phyloP scores from a whole-genome alignment of 1,284 basidiomycete genomes.

The Trichosporon asahii region DNA sequence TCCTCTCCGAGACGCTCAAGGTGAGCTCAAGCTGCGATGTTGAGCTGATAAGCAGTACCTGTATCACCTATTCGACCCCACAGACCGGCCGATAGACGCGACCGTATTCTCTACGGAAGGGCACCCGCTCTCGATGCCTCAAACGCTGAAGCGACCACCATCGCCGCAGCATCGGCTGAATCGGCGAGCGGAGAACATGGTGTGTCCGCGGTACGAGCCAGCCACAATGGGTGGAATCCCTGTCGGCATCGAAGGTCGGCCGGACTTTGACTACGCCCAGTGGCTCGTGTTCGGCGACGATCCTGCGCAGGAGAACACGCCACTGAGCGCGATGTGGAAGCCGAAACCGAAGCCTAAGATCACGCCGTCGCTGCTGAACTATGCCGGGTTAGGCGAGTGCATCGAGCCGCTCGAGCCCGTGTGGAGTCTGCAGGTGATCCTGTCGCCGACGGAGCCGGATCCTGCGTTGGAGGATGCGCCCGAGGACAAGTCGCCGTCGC shows the following conservation, averaged over 20 bases:
- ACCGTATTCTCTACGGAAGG: constrained; percentile 91
- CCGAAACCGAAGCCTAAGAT: not conserved
- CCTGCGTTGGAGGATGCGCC: constrained; percentile 46
- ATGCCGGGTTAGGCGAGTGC: constrained; percentile 63
- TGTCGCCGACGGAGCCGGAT: constrained; percentile 56
- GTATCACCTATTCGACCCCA: constrained; percentile 84
- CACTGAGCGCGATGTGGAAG: not conserved
- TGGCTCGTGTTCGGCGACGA: constrained; percentile 58
- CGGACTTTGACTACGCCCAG: constrained; percentile 73
- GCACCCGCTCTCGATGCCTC: constrained; percentile 71
- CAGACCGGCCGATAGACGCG: constrained; percentile 20
- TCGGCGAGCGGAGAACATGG: constrained; percentile 63
- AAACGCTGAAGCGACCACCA: constrained; percentile 51
- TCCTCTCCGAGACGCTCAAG: constrained; percentile 83
- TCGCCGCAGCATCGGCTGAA: constrained; percentile 2
- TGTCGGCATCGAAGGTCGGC: constrained; percentile 65
- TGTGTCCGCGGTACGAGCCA: constrained; percentile 67
- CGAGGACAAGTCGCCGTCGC: constrained; percentile 66
- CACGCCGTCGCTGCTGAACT: not conserved
- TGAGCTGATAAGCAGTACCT: constrained; percentile 62
- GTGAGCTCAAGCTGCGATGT: constrained; percentile 52
- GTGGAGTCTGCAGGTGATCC: constrained; percentile 68
- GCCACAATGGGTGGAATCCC: constrained; percentile 56
- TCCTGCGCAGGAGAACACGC: not conserved
- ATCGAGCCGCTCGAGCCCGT: constrained; percentile 64